phyloP scores from a whole-genome alignment of 1,284 basidiomycete species.

The Cutaneotrichosporon arboriforme region DNA sequence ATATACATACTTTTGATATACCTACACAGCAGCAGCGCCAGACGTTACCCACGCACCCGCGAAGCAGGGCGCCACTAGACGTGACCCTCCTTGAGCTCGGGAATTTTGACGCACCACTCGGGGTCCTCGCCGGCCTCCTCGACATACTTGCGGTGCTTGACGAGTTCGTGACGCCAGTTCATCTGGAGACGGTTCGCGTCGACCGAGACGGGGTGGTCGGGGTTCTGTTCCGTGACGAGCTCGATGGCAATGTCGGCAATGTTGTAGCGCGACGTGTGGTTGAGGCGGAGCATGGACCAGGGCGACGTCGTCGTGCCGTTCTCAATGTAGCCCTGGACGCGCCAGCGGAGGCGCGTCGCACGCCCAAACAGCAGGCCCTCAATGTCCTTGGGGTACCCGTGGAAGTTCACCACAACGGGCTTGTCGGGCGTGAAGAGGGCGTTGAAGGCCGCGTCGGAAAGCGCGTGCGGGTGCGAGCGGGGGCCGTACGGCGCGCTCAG shows the following conservation, averaged over 20 bases:
- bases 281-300: constrained; percentile 51
- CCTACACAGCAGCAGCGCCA: no score
- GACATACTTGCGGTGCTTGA: constrained; percentile 46
- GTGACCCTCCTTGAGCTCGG: constrained; percentile 20
- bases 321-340: constrained; percentile 44
- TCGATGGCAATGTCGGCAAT: constrained; percentile 48
- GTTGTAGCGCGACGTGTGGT: constrained; percentile 50
- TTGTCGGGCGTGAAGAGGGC: constrained; percentile 66
- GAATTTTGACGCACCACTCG: constrained; percentile 39
- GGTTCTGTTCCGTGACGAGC: constrained; percentile 33
- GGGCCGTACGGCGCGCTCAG: constrained; percentile 52
- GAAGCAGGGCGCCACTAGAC: neutral
- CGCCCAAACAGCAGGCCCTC: constrained; percentile 45
- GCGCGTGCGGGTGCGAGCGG: constrained; percentile 54
- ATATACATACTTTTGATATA: no score
- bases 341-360: constrained; percentile 38
- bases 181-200: constrained; percentile 43
- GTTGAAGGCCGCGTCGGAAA: constrained; percentile 60
- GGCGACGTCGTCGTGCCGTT: constrained; percentile 52
- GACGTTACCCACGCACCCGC: no score
- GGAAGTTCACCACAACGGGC: constrained; percentile 74
- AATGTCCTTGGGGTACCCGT: constrained; percentile 54
- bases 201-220: constrained; percentile 38
- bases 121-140: constrained; percentile 45
- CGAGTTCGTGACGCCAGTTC: constrained; percentile 46